Evolutionary conservation across 2,329 filamentous ascomycete species (phyloP), one percentile per base, ranked within the genome.

Genomic region (Fusarium sp.): DNA sequence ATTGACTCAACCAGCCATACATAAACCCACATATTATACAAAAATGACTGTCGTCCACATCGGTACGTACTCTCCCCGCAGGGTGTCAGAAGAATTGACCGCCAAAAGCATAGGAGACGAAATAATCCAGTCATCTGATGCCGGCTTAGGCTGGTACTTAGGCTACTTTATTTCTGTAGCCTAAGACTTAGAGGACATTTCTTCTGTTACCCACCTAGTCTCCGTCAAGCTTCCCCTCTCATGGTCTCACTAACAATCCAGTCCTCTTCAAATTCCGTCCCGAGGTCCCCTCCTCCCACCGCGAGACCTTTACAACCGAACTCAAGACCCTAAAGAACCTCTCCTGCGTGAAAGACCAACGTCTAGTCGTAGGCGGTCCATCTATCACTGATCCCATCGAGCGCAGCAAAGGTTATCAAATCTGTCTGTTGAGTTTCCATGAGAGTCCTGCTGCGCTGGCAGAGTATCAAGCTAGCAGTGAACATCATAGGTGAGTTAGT

Each of bases 381-480:
- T 86, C 85, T 0, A 79, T 88, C 7, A 88, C 86, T 0, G 79
- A 83, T 24, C 85, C 86, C 0, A 81, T 84, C 11, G 83, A 84
- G 34, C 78, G 82, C 20, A 87, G 85, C 74, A 86, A 88, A 64
- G 85, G 85, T 0, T 87, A 82, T 49, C 79, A 88, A 13, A 83
- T 82, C 60, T 82, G 84, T 0, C 76, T 88, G 0, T 56, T 88
- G 40, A 87, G 86, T 77, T 86, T 83, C 22, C 86, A 88, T 49
- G 72, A 81, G 7, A 76, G 85, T 24, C 75, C 71, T 8, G 77
- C 77, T 10, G 86, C 85, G 0, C 68, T 88, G 59, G 82, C 79
- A 3, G 81, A 81, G 47, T 88, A 88, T 55, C 86, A 88, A 57
- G 82, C 83, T 2, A 86, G 84, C 53, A 76, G 79, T 6, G 85